phyloP scores from a whole-genome alignment of 108 stramenopile genomes.

The Phaeodactylum tricornutum region DNA sequence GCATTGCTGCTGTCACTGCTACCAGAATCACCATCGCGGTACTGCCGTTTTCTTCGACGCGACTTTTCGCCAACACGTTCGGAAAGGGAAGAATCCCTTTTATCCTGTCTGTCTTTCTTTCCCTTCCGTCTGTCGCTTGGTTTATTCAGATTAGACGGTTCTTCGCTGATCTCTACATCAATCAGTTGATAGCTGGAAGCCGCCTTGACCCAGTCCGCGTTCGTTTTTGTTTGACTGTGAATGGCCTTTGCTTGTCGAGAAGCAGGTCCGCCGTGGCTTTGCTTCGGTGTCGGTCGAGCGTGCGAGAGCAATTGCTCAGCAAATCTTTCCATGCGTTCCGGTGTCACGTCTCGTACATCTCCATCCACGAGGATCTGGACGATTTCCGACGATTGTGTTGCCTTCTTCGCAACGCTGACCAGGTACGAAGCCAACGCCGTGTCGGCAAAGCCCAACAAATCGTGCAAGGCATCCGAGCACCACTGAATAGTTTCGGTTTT shows the following conservation, averaged over 20 bases:
- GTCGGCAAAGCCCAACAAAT: conserved; percentile 70
- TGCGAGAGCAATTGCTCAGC: conserved; percentile 25
- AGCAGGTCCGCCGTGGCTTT: too few relatives aligned
- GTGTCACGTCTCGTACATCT: conserved; percentile 14
- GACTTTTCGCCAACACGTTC: conserved; percentile 7
- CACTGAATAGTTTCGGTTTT: conserved; percentile 15
- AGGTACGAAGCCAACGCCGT: conserved; percentile 59
- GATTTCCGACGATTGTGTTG: conserved; percentile 19
- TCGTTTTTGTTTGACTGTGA: conserved; percentile 10
- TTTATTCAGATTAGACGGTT: neutral
- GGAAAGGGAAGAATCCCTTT: too few relatives aligned
- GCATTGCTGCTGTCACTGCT: neutral
- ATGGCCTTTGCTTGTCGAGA: neutral
- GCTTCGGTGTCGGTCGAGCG: too few relatives aligned
- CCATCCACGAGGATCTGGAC: conserved; percentile 43
- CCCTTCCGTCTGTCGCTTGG: neutral
- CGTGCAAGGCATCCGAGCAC: conserved; percentile 74
- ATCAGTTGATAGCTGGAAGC: conserved; percentile 20
- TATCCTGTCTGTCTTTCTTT: neutral
- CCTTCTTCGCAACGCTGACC: conserved; percentile 39
- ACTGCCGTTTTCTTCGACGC: conserved; percentile 6
- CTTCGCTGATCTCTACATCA: conserved; percentile 10
- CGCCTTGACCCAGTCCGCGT: conserved; percentile 31
- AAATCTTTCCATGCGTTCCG: conserved; percentile 20
- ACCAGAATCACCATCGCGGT: neutral